Base-by-base conservation (phyloP, 495 filamentous ascomycete species). In the Lasiosphaeriaceae sp. region DNA sequence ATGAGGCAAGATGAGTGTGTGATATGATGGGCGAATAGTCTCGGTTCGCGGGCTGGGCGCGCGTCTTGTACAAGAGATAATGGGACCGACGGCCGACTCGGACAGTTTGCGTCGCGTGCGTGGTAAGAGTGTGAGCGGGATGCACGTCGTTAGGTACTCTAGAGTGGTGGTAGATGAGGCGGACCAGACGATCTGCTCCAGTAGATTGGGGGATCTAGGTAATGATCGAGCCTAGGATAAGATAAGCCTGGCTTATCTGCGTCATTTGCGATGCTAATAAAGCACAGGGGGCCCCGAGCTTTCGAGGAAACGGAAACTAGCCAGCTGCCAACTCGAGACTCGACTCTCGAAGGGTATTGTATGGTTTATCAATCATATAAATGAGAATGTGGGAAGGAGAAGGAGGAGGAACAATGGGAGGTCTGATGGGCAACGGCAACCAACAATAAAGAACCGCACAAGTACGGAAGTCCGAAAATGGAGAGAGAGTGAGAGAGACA, bases 241-340 rank as follows among this genome's bases (percentile, higher is more conserved):
- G 76, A 79, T 80, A 77, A 77, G 75, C 64, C 63, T 71, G 69
- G 72, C 67, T 75, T 77, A 76, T 75, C 70, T 71, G 73, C 77
- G 77, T 78, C 77, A 78, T 80, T 75, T 69, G 68, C 50, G 54
- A 60, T 52, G 57, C 21, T 43, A 56, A 37, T 16, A 35, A 54
- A 43, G 39, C 21, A 45, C 37, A 21, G 29, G 49, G 11, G 47
- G 17, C 24, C 47, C 14, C 22, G 47, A 16, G 47, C 19, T 11
- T 17, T 49, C 11, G 23, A 39, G 22, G 16, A 8, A 11, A 12
- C n/a, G 9, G 51, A 14, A 14, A 44, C 8, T 21, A 6, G 16
- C 7, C 39, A 16, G 39, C 39, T 43, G 39, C 14, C 5, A 9
- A 9, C 26, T 31, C 26, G 26, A 31, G 26, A 31, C 3, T 9